Evolutionary conservation across 148 eudicot genomes (phyloP).

Genomic region (Oxyria digyna): DNA sequence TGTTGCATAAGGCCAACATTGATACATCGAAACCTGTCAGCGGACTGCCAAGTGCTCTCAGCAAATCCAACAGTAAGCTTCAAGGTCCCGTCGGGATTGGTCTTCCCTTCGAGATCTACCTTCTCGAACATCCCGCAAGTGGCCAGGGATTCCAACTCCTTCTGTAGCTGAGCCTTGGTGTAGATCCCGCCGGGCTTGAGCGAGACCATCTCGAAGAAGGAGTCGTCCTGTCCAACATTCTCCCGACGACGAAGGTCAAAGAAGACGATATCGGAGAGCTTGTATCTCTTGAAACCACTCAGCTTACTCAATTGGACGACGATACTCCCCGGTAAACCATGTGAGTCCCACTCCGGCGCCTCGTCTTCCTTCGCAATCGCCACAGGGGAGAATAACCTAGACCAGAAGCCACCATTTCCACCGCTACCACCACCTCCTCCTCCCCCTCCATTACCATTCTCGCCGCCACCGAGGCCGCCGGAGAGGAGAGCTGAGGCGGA

Average conservation of each 20-base stretch:
- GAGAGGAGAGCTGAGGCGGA: slow-evolving; percentile 22
- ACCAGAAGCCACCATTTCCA: slow-evolving; percentile 42
- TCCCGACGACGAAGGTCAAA: slow-evolving; percentile 31
- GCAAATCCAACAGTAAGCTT: slow-evolving; percentile 44
- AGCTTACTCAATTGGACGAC: slow-evolving; percentile 53
- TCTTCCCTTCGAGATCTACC: slow-evolving; percentile 70
- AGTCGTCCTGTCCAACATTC: slow-evolving; percentile 57
- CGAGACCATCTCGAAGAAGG: slow-evolving; percentile 79
- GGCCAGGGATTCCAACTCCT: slow-evolving; percentile 68
- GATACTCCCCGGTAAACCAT: slow-evolving; percentile 70
- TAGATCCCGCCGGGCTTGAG: slow-evolving; percentile 61
- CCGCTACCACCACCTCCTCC: slow-evolving; percentile 32
- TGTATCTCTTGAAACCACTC: slow-evolving; percentile 71
- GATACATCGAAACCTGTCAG: slow-evolving; percentile 61
- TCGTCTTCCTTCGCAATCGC: slow-evolving; percentile 55
- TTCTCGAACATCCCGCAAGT: slow-evolving; percentile 85
- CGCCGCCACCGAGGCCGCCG: slow-evolving; percentile 13
- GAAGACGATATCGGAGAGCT: slow-evolving; percentile 55
- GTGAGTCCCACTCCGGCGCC: slow-evolving; percentile 52
- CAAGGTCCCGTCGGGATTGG: slow-evolving; percentile 68
- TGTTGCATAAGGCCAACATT: slow-evolving; percentile 86
- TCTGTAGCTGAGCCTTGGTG: slow-evolving; percentile 72
- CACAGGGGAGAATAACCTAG: slow-evolving; percentile 21
- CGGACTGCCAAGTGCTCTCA: slow-evolving; percentile 74
- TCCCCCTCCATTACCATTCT: slow-evolving; percentile 6